Percentiles rank a stretch among this genome's conserved stretches.
phyloP scores from a whole-genome alignment of 768 basidiomycete genomes.

The Collybiopsis luxurians region DNA sequence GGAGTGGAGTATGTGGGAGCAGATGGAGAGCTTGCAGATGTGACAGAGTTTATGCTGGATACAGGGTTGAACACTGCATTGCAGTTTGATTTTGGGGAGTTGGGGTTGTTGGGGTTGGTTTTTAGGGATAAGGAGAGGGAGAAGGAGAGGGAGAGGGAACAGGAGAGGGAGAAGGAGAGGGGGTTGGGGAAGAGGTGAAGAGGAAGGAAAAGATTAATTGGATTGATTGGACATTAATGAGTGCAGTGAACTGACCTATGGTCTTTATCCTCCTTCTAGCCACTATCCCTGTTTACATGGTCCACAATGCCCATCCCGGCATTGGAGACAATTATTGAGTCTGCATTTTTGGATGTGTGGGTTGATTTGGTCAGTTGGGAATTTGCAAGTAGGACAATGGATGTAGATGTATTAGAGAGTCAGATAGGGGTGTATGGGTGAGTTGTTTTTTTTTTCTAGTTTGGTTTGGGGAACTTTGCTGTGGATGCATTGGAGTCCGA shows the following conservation, averaged over 20 bases:
- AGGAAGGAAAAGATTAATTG: constrained; percentile 64
- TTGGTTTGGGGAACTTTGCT: too few species aligned
- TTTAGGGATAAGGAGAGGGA: not conserved
- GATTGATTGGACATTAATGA: too few species aligned
- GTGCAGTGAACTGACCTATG: too few species aligned
- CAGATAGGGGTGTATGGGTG: not conserved
- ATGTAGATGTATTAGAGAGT: not conserved
- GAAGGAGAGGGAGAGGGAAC: not conserved
- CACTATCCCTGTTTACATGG: constrained; percentile 79
- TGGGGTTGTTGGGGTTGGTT: not conserved
- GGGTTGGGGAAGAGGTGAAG: constrained; percentile 70
- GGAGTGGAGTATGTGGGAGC: not conserved
- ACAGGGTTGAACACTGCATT: not conserved
- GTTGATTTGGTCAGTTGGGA: constrained; percentile 65
- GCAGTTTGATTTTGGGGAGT: not conserved
- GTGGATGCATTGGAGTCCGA: too few species aligned
- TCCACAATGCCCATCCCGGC: constrained; percentile 77
- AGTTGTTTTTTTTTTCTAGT: not conserved
- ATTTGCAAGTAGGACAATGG: not conserved
- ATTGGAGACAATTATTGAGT: constrained; percentile 80
- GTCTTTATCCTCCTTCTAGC: not conserved
- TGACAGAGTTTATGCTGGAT: not conserved
- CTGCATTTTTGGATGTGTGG: constrained; percentile 85
- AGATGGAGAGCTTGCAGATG: not conserved
- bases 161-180: not conserved